Evolutionary conservation across 345 rosid genomes (phyloP), one percentile per base, ranked within the genome.

Genomic region (Eucalyptus regnans): DNA sequence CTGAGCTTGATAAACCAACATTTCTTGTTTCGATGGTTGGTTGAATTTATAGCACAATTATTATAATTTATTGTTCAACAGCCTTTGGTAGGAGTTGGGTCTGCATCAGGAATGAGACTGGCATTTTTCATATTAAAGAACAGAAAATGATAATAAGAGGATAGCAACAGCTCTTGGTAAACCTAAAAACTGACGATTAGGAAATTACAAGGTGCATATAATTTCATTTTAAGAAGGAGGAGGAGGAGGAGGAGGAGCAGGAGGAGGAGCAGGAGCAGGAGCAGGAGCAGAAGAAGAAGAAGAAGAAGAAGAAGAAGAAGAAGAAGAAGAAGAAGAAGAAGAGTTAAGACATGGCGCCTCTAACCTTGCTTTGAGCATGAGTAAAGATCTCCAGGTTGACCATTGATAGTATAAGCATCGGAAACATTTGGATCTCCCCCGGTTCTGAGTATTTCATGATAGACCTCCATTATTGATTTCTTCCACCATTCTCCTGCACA

Each of bases 401-500:
- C 92, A 48, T 94, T 94, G 27, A 89, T 89, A 15, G 86, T 27
- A 66, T 44, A 89, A 10, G 90, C 90, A 93, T 92, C 54, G 89
- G 94, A 93, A 33, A 85, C 50, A 50, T 92, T 88, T 16, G 92
- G 91, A 23, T 87, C 88, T 10, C 90, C 90, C 87, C 95, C 94
- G 17, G 89, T 29, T 9, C 5, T 44, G 8, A 60, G 15, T 64
- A 90, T 86, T 20, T 76, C 89, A 50, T 92, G 43, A 41, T 83
- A 88, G 12, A 92, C 89, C 79, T 90, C 81, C 48, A 51, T 37
- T 41, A 93, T 86, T 27, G 91, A 91, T 48, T 79, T 33, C 81
- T 90, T 93, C 94, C 93, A 93, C 95, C 93, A 93, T 85, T 92
- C 92, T n/a, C 93, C 94, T 86, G 66, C 48, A 37, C 91, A 14